Conservation (phyloP, 192 early-diverging fungal species). For the Phlyctochytrium planicorne region DNA sequence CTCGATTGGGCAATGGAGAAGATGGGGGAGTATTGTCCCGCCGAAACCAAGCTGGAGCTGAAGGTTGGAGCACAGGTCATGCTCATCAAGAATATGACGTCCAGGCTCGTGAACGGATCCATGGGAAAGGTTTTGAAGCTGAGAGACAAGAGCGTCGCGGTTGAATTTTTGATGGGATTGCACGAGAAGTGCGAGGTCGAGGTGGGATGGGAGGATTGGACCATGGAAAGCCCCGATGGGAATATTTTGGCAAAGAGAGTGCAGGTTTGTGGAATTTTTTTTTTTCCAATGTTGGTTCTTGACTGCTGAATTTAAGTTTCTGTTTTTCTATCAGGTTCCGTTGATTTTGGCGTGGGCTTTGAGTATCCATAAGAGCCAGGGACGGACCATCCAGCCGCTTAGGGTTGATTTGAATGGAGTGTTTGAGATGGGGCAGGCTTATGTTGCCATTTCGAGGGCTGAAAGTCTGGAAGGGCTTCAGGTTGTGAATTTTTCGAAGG, state of each 20-base stretch:
- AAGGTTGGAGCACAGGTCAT: slow-evolving; percentile 83
- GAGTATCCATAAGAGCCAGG: slow-evolving; percentile 55
- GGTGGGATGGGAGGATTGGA: background rate
- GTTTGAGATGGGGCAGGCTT: slow-evolving; percentile 51
- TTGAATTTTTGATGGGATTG: too few relatives aligned
- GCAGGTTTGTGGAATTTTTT: slow-evolving; percentile 2
- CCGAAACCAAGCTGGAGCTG: slow-evolving; percentile 63
- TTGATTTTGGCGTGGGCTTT: slow-evolving; percentile 13
- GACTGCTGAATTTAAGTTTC: slow-evolving; percentile 45
- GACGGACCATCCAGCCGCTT: slow-evolving; percentile 42
- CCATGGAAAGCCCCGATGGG: slow-evolving; percentile 10
- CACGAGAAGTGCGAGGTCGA: too few relatives aligned
- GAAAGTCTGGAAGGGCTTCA: slow-evolving; percentile 41
- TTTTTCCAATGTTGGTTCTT: slow-evolving; percentile 23
- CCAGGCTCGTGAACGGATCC: slow-evolving; percentile 43
- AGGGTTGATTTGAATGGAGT: slow-evolving; percentile 43
- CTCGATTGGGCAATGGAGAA: slow-evolving; percentile 20
- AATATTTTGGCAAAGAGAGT: slow-evolving; percentile 4
- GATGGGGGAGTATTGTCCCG: slow-evolving; percentile 50
- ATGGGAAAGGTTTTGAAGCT: slow-evolving; percentile 35
- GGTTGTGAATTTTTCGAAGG: slow-evolving; percentile 26
- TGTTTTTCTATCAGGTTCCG: slow-evolving; percentile 7
- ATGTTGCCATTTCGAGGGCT: slow-evolving; percentile 53
- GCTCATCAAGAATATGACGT: slow-evolving; percentile 56
- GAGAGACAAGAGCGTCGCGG: too few relatives aligned